Evolutionary conservation across 176 grass and related monocot species (phyloP).

Genomic region (Aechmea fasciata): DNA sequence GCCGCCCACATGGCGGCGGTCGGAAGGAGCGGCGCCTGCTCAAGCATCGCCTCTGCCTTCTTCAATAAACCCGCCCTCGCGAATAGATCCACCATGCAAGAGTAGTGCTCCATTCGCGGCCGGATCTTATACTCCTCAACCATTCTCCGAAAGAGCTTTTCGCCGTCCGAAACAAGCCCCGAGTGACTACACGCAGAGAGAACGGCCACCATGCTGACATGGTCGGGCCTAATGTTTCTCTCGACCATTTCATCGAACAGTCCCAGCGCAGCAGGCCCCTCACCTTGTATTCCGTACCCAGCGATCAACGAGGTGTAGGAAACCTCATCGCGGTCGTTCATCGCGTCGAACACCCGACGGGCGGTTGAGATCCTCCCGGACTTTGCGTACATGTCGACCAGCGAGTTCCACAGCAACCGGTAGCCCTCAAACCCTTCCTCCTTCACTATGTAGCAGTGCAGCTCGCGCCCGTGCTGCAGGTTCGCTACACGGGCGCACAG

Average conservation of each 20-base stretch:
- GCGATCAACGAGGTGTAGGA: slow-evolving; percentile 59
- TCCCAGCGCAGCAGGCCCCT: slow-evolving; percentile 29
- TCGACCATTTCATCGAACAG: slow-evolving; percentile 51
- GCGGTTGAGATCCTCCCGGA: slow-evolving; percentile 38
- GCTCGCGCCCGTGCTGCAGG: slow-evolving; percentile 49
- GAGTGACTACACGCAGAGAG: slow-evolving; percentile 63
- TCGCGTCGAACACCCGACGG: slow-evolving; percentile 44
- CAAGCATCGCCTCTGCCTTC: slow-evolving; percentile 49
- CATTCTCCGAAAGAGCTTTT: slow-evolving; percentile 50
- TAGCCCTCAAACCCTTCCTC: slow-evolving; percentile 34
- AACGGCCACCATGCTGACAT: slow-evolving; percentile 48
- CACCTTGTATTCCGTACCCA: slow-evolving; percentile 55
- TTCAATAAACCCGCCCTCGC: slow-evolving; percentile 41
- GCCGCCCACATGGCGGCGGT: slow-evolving; percentile 52
- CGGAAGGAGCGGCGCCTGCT: slow-evolving; percentile 25
- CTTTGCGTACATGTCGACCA: slow-evolving; percentile 56
- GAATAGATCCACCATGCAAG: slow-evolving; percentile 43
- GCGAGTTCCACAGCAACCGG: slow-evolving; percentile 48
- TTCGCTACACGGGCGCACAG: slow-evolving; percentile 55
- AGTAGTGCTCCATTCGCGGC: slow-evolving; percentile 43
- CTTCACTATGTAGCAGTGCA: slow-evolving; percentile 54
- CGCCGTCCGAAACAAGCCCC: slow-evolving; percentile 50
- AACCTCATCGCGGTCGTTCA: slow-evolving; percentile 45
- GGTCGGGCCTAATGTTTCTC: slow-evolving; percentile 39
- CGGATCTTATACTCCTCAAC: slow-evolving; percentile 32